A percentile compares a stretch with the other conserved stretches of the same genome.
Conservation (phyloP, 129 eudicot genomes). For the Tanacetum coccineum region DNA sequence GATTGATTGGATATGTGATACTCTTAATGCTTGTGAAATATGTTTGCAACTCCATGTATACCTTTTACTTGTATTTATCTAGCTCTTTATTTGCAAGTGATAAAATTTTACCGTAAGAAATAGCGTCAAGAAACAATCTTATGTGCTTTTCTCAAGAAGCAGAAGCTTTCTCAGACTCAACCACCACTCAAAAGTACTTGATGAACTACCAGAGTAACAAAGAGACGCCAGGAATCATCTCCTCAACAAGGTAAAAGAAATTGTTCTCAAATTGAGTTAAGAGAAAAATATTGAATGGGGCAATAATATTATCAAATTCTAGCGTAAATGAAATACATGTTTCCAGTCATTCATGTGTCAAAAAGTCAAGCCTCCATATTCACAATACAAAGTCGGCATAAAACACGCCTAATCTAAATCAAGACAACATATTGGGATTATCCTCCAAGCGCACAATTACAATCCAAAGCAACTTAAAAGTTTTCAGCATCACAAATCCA, state of each 20-base stretch:
- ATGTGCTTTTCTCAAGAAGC: no score
- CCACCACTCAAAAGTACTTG: no score
- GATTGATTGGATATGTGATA: no score
- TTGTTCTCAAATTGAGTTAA: background rate
- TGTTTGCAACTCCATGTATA: no score
- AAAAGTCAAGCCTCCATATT: constrained; percentile 20
- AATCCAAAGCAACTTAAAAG: constrained; percentile 16
- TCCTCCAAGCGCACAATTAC: constrained; percentile 26
- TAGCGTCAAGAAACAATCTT: no score
- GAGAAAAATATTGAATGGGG: background rate
- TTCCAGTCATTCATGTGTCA: background rate
- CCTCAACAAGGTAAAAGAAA: background rate
- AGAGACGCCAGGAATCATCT: background rate
- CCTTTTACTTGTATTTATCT: no score
- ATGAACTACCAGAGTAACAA: background rate
- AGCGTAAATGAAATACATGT: background rate
- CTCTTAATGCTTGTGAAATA: no score
- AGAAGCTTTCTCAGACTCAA: no score
- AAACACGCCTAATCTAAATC: constrained; percentile 17
- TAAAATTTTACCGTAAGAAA: no score
- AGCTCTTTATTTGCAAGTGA: no score
- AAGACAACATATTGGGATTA: constrained; percentile 12
- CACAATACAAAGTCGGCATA: constrained; percentile 27
- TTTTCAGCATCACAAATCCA: constrained; percentile 21
- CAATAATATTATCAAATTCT: background rate